Percentiles rank a stretch among this genome's conserved stretches.
phyloP scores from a whole-genome alignment of 192 early-diverging fungal genomes.

The Chytriomyces confervae region DNA sequence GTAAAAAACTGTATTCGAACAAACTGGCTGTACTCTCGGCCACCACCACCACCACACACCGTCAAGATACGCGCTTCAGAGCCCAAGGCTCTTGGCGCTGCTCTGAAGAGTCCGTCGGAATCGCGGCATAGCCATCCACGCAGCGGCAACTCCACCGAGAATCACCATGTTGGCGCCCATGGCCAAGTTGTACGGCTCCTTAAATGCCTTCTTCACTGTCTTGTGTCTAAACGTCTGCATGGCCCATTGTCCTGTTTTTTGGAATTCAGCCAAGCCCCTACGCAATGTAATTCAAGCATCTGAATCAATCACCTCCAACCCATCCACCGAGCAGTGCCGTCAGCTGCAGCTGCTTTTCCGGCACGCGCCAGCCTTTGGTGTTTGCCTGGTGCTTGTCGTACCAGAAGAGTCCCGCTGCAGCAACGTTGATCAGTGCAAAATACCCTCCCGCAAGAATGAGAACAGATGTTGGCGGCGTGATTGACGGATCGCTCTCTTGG shows the following conservation, averaged over 20 bases:
- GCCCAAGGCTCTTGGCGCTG: not conserved
- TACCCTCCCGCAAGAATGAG: conserved; percentile 42
- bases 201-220: conserved; percentile 58
- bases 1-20: no score
- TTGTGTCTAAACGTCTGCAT: conserved; percentile 62
- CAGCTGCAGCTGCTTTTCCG: conserved; percentile 55
- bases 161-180: conserved; percentile 10
- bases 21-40: no score
- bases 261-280: not conserved
- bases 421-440: conserved; percentile 46
- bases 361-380: conserved; percentile 57
- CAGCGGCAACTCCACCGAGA: conserved; percentile 14
- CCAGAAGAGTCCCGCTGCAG: conserved; percentile 52
- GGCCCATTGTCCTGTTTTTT: conserved; percentile 44
- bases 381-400: conserved; percentile 62
- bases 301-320: conserved; percentile 43
- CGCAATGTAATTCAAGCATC: not conserved
- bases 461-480: conserved; percentile 30
- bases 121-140: conserved; percentile 22
- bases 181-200: conserved; percentile 48
- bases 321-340: conserved; percentile 59
- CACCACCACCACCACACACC: no score
- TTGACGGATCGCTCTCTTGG: not conserved
- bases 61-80: not conserved
- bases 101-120: not conserved